Conservation (phyloP, 805 yeast genomes). For the Zygosaccharomyces lentus region DNA sequence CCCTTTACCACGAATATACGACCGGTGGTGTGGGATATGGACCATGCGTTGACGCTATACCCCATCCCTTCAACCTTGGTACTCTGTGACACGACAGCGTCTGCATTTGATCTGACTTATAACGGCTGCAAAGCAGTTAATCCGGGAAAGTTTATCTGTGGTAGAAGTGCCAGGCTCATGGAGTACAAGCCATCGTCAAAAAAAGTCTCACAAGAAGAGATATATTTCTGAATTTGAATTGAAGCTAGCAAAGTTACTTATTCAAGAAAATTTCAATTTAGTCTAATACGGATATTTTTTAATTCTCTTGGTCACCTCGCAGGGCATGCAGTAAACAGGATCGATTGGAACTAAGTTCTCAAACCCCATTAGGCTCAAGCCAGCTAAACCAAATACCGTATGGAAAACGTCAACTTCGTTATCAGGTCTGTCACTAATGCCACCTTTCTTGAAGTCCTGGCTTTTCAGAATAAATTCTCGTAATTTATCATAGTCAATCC, state of each 20-base stretch:
- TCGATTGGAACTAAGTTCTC: conserved; percentile 61
- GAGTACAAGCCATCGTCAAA: conserved; percentile 66
- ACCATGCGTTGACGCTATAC: conserved; percentile 60
- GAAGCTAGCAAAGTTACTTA: neutral
- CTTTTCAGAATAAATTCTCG: conserved; percentile 64
- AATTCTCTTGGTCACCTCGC: conserved; percentile 33
- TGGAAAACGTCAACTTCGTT: conserved; percentile 92
- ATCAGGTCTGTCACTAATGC: conserved; percentile 87
- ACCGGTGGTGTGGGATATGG: conserved; percentile 67
- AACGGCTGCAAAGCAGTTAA: conserved; percentile 80
- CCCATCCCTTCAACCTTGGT: conserved; percentile 72
- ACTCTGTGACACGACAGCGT: conserved; percentile 67
- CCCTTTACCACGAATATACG: conserved; percentile 65
- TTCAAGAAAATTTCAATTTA: neutral
- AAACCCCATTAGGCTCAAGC: conserved; percentile 69
- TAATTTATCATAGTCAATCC: conserved; percentile 69
- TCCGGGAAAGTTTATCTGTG: conserved; percentile 52
- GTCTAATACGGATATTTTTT: conserved; percentile 35
- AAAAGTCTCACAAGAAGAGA: conserved; percentile 45
- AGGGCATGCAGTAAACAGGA: conserved; percentile 85
- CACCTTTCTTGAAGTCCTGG: conserved; percentile 79
- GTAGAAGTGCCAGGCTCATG: conserved; percentile 56
- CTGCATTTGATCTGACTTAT: conserved; percentile 68
- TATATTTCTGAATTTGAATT: conserved; percentile 35
- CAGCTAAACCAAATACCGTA: conserved; percentile 86